A percentile compares a stretch with the other conserved stretches of the same genome.
Conservation (phyloP, 805 yeast genomes). For the Cyberlindnera subsufficiens region DNA sequence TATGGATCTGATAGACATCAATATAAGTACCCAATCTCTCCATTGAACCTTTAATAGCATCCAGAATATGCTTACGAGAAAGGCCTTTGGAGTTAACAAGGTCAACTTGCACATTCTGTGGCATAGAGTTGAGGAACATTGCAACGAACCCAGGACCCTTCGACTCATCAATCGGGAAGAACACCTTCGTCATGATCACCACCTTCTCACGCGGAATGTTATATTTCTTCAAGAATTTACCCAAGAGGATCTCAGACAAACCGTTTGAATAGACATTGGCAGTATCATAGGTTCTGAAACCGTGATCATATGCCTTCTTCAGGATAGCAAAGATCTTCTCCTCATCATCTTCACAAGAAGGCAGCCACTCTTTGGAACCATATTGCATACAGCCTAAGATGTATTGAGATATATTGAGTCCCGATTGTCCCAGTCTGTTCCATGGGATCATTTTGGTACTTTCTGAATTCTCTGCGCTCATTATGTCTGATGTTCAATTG, state of each 20-base stretch:
- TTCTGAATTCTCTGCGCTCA: background rate
- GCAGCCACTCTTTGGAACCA: too few species aligned
- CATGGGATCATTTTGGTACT: background rate
- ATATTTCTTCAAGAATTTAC: slow-evolving; percentile 46
- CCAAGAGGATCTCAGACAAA: slow-evolving; percentile 40
- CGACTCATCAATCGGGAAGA: slow-evolving; percentile 3
- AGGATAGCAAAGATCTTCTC: slow-evolving; percentile 25
- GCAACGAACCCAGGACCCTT: too few species aligned
- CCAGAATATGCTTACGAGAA: slow-evolving; percentile 41
- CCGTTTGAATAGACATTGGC: slow-evolving; percentile 47
- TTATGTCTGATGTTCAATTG: too few species aligned
- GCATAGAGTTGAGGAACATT: too few species aligned
- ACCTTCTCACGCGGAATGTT: slow-evolving; percentile 47
- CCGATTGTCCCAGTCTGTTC: too few species aligned
- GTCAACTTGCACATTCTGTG: background rate
- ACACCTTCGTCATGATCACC: slow-evolving; percentile 44
- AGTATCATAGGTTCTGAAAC: slow-evolving; percentile 45
- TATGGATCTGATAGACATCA: slow-evolving; percentile 48
- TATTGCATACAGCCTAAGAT: too few species aligned
- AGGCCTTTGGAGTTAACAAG: slow-evolving; percentile 31
- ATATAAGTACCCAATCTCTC: slow-evolving; percentile 39
- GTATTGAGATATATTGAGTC: too few species aligned
- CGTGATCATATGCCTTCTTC: slow-evolving; percentile 41
- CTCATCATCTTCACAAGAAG: too few species aligned
- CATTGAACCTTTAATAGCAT: slow-evolving; percentile 34